These are phyloP conservation scores for Micractinium sp. DNA, from an alignment of 139 green algal species.

Conservation along the genomic window DNA sequence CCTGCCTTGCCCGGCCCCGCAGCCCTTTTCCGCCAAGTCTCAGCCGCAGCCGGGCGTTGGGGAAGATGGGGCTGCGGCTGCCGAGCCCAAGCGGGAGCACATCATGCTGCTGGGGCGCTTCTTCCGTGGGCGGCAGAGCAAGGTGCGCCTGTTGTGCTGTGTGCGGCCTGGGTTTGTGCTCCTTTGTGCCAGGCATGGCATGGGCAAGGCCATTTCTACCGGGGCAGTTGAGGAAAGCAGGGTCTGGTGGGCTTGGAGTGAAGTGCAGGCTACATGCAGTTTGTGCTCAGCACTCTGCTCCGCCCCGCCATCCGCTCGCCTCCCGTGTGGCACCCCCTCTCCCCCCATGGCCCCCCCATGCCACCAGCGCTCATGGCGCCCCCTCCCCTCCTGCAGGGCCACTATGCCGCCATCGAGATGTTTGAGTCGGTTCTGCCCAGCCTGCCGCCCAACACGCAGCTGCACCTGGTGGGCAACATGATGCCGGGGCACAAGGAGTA, in stretches of 20 bases:
- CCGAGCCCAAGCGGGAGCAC: neutral
- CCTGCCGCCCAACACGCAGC: conserved; percentile 14
- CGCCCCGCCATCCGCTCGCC: too few relatives aligned
- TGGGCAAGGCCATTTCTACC: too few relatives aligned
- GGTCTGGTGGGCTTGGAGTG: neutral
- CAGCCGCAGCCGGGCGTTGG: neutral
- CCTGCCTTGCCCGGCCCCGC: neutral
- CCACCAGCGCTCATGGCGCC: too few relatives aligned
- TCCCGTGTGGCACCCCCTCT: too few relatives aligned
- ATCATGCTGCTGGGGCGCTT: conserved; percentile 38
- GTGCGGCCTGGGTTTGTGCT: too few relatives aligned
- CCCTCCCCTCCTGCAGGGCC: neutral
- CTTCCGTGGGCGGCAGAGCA: conserved; percentile 39
- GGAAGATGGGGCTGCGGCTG: too few relatives aligned
- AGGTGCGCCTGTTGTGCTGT: conserved; percentile 22
- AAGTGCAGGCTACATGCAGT: neutral
- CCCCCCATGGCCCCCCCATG: neutral
- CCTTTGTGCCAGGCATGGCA: too few relatives aligned
- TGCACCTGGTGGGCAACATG: conserved; percentile 38
- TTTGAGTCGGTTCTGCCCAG: conserved; percentile 15
- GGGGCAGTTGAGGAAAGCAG: too few relatives aligned
- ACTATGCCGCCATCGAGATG: conserved; percentile 15
- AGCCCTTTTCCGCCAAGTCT: conserved; percentile 20
- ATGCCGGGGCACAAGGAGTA: conserved; percentile 20
- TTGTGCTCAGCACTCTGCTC: neutral